Evolutionary conservation across 1,139 yeast species (phyloP).

Genomic region (Sugiyamaella pinicola): DNA sequence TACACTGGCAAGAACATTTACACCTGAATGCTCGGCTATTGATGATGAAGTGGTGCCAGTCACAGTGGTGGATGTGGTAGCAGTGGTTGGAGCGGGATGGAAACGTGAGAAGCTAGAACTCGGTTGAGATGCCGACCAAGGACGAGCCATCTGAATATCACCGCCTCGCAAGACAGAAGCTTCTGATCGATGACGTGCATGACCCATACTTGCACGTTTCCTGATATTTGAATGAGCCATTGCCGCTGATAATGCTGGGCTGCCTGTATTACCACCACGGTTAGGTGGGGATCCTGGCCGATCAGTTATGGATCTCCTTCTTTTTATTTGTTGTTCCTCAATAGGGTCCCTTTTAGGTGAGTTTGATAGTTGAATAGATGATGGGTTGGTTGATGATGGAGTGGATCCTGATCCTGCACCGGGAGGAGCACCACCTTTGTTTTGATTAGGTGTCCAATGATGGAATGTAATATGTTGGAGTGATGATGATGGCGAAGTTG

Average conservation of each 20-base stretch:
- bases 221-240: constrained; percentile 27
- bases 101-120: constrained; percentile 16
- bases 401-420: not conserved
- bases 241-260: constrained; percentile 29
- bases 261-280: constrained; percentile 5
- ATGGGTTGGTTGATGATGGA: not conserved
- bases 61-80: constrained; percentile 2
- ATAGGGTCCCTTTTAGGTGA: constrained; percentile 23
- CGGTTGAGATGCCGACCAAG: constrained; percentile 18
- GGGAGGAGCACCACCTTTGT: constrained; percentile 11
- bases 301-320: constrained; percentile 28
- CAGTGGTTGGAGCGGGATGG: constrained; percentile 13
- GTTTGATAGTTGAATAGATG: not conserved
- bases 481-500: constrained; percentile 32
- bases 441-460: constrained; percentile 37
- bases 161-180: constrained; percentile 30
- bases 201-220: constrained; percentile 36
- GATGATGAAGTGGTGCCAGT: not conserved
- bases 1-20: constrained; percentile 30
- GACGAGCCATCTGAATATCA: constrained; percentile 3
- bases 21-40: constrained; percentile 27
- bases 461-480: constrained; percentile 35
- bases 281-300: constrained; percentile 28
- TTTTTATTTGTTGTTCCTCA: constrained; percentile 26
- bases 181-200: constrained; percentile 40